phyloP scores from a whole-genome alignment of 2,329 filamentous ascomycete species.

The Periconia sp. region DNA sequence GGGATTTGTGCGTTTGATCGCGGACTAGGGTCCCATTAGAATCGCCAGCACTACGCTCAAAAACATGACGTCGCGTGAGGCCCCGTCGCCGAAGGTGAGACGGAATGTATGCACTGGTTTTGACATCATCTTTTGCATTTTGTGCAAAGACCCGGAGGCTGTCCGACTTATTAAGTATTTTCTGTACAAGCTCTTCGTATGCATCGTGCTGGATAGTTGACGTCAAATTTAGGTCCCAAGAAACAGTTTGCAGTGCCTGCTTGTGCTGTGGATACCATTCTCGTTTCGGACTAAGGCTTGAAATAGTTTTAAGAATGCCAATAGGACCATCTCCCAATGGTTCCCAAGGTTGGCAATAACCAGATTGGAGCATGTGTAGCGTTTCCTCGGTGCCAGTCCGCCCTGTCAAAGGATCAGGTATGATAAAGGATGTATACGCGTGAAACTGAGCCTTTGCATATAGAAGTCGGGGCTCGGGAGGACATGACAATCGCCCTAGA shows the following conservation, averaged over 20 bases:
- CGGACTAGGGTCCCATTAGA: too few relatives aligned
- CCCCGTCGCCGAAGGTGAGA: too few relatives aligned
- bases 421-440: constrained; percentile 59
- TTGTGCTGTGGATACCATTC: constrained; percentile 29
- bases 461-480: constrained; percentile 57
- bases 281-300: constrained; percentile 41
- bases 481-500: constrained; percentile 59
- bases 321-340: constrained; percentile 9
- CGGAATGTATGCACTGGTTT: too few relatives aligned
- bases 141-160: constrained; percentile 13
- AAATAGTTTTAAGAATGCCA: constrained; percentile 23
- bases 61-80: too few relatives aligned
- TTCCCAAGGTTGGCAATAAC: constrained; percentile 47
- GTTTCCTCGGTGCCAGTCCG: constrained; percentile 65
- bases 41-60: too few relatives aligned
- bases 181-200: constrained; percentile 16
- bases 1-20: too few relatives aligned
- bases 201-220: constrained; percentile 35
- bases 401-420: constrained; percentile 61
- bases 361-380: constrained; percentile 53
- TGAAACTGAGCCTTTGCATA: constrained; percentile 63
- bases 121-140: too few relatives aligned
- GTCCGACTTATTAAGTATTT: constrained; percentile 14
- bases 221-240: constrained; percentile 31
- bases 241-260: constrained; percentile 31